Evolutionary conservation across 116 monocot genomes (phyloP).

Genomic region (Cymodocea nodosa): DNA sequence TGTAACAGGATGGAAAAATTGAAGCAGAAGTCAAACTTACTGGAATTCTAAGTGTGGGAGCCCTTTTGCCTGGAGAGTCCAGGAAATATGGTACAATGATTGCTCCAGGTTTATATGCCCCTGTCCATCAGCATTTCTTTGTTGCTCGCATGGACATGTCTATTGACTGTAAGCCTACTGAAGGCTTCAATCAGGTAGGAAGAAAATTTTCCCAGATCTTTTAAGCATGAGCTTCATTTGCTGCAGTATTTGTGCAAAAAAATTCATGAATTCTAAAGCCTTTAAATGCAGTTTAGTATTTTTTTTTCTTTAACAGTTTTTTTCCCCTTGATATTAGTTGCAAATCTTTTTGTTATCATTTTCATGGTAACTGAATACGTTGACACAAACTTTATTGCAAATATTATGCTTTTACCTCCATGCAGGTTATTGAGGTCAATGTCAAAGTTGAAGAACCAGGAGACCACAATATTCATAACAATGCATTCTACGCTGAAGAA

Average conservation of each 20-base stretch:
- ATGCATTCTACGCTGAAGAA: conserved; percentile 96
- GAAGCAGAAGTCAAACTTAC: conserved; percentile 97
- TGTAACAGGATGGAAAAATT: conserved; percentile 85
- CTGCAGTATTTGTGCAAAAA: not conserved
- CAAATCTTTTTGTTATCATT: too few relatives aligned
- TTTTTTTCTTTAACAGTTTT: too few relatives aligned
- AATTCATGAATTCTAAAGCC: too few relatives aligned
- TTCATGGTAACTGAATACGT: not conserved
- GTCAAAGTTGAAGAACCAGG: conserved; percentile 91
- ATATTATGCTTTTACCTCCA: not conserved
- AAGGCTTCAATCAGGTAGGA: conserved; percentile 74
- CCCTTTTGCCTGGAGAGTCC: conserved; percentile 68
- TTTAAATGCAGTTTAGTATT: too few relatives aligned
- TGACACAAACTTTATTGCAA: not conserved
- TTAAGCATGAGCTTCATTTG: not conserved
- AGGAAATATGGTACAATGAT: conserved; percentile 97
- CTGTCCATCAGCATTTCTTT: conserved; percentile 97
- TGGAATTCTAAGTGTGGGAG: conserved; percentile 91
- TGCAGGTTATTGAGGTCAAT: conserved; percentile 92
- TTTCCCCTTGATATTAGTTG: too few relatives aligned
- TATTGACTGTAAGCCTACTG: conserved; percentile 83
- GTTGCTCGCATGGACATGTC: conserved; percentile 99
- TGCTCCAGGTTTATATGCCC: conserved; percentile 93
- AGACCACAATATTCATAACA: conserved; percentile 64
- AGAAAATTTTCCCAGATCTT: not conserved